A percentile compares a stretch with the other conserved stretches of the same genome.
Evolutionary conservation across 371 early-diverging fungal species (phyloP).

Genomic region (Rhizopus arrhizus): DNA sequence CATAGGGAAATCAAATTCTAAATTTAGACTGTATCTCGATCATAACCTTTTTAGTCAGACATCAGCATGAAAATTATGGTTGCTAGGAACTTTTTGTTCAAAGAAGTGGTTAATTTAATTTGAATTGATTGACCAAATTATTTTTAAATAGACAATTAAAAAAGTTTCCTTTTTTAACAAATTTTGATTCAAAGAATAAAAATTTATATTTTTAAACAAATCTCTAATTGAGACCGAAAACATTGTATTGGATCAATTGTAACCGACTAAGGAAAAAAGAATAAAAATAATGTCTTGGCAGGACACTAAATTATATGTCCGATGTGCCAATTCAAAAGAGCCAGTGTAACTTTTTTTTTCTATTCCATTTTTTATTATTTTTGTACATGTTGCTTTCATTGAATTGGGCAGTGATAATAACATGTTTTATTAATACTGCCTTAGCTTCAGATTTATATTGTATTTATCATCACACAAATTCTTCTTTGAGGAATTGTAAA

Average conservation of each 20-base stretch:
- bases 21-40: no score
- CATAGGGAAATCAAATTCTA: no score
- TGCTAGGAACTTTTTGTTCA: no score
- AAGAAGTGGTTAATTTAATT: no score
- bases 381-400: constrained; percentile 3
- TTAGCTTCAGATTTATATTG: constrained; percentile 13
- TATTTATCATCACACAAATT: constrained; percentile 1
- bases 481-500: constrained; percentile 6
- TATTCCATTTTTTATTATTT: constrained; percentile 10
- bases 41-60: no score
- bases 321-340: neutral
- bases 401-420: constrained; percentile 3
- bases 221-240: no score
- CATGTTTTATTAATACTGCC: neutral
- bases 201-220: neutral
- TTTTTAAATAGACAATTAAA: no score
- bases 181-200: no score
- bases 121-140: no score
- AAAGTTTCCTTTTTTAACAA: no score
- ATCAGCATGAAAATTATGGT: no score
- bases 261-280: neutral
- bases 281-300: constrained; percentile 23
- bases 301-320: constrained; percentile 11
- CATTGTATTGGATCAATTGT: neutral
- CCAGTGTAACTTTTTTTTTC: neutral